phyloP scores from a whole-genome alignment of 2,329 filamentous ascomycete species.

The Sclerotinia trifoliorum region DNA sequence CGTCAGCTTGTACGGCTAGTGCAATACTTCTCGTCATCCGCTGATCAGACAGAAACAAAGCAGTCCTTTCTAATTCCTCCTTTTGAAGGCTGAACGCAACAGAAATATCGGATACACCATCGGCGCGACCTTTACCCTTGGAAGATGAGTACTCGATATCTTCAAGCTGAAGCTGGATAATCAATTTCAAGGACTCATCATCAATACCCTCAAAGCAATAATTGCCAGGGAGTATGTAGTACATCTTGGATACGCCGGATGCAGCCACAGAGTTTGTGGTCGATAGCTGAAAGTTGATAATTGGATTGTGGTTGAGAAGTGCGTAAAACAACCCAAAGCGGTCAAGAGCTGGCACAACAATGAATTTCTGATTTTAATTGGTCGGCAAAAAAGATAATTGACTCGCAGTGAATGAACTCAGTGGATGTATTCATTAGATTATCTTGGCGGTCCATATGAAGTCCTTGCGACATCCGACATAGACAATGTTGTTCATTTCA shows the following conservation, averaged over 20 bases:
- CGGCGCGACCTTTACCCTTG: constrained; percentile 25
- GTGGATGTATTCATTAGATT: too few relatives aligned
- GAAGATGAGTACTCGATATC: constrained; percentile 23
- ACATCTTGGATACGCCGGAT: background rate
- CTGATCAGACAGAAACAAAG: constrained; percentile 25
- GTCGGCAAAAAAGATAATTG: too few relatives aligned
- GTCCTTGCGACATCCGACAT: too few relatives aligned
- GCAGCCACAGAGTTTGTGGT: background rate
- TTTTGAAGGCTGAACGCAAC: constrained; percentile 27
- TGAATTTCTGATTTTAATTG: too few relatives aligned
- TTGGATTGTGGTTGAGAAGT: background rate
- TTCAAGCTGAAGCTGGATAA: constrained; percentile 34
- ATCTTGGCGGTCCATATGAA: too few relatives aligned
- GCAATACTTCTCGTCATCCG: constrained; percentile 33
- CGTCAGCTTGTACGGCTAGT: constrained; percentile 31
- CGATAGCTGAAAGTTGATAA: background rate
- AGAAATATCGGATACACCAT: constrained; percentile 23
- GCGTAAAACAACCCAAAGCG: too few relatives aligned
- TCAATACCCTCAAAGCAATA: constrained; percentile 23
- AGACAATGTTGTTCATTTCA: too few relatives aligned
- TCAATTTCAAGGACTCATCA: constrained; percentile 27
- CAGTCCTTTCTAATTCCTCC: constrained; percentile 25
- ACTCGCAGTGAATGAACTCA: too few relatives aligned
- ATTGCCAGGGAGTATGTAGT: background rate
- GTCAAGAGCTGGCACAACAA: too few relatives aligned